Base-by-base conservation (phyloP, 345 rosid species). In the Lepidium didymum region DNA sequence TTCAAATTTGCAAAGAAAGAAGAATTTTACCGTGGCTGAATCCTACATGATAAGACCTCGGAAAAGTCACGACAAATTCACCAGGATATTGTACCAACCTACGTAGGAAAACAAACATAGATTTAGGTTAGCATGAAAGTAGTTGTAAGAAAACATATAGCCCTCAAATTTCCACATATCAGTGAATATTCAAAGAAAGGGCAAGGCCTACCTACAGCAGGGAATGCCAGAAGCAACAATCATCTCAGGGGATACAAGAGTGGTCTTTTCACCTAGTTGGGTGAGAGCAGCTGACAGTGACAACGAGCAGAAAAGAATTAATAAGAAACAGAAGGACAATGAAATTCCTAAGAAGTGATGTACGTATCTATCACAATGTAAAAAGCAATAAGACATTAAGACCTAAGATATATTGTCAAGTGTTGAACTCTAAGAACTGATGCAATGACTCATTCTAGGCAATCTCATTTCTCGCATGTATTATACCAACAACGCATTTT, bases 61-160 rank as follows among this genome's bases (percentile, higher is more conserved):
- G 99, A 79, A 95, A 95, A 63, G 99, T 95, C 82, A 95, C 99
- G 53, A 95, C 99, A 77, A 89, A 95, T 81, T 95, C 99, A 81
- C 99, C 99, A 57, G 96, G 97, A 80, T 86, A 81, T 82, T 91
- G 99, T 73, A 94, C 75, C 78, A 94, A 86, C 92, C 99, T 95
- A 74, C 72, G 75, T 52, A 72, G 58, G 64, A 71, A 60, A 78
- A 61, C 67, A 70, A 52, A 47, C 7, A 41, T 36, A 59, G 29
- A 70, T 56, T 57, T 55, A 61, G 53, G 68, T 74, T 56, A 75
- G 60, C 14, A 67, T 40, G 21, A 33, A 65, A 10, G 79, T 29
- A 47, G 62, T 68, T 49, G 60, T 7, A 63, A 67, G 44, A 64
- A 45, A 56, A 67, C 69, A 58, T 36, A 56, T 15, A 45, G 14